Conservation (phyloP, 2,329 filamentous ascomycete species). For the Phoma sp. region DNA sequence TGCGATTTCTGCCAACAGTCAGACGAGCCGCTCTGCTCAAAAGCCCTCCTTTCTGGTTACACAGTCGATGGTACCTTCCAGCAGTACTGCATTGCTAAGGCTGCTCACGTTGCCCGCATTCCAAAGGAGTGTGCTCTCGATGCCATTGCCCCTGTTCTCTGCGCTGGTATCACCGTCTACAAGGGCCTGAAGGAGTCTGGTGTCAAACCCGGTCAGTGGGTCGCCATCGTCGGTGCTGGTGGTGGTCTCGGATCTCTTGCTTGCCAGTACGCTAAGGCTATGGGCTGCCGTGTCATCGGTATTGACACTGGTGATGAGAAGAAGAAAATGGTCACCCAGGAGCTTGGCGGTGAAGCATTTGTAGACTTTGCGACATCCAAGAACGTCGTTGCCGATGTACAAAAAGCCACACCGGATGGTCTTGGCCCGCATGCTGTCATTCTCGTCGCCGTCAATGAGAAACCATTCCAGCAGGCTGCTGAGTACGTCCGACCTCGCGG, state of each 20-base stretch:
- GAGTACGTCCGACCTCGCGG: constrained; percentile 86
- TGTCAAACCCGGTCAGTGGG: constrained; percentile 74
- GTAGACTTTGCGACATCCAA: constrained; percentile 81
- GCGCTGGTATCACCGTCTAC: constrained; percentile 88
- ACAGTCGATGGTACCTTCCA: constrained; percentile 94
- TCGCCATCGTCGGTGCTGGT: constrained; percentile 86
- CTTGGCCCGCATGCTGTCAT: constrained; percentile 88
- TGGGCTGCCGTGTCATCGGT: constrained; percentile 82
- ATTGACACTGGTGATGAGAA: constrained; percentile 88
- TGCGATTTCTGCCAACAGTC: constrained; percentile 83
- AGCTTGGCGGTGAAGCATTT: constrained; percentile 74
- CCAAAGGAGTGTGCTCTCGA: constrained; percentile 80
- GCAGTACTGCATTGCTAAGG: constrained; percentile 88
- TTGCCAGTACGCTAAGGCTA: constrained; percentile 87
- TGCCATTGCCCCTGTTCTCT: constrained; percentile 79
- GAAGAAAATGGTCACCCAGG: constrained; percentile 68
- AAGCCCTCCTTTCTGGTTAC: constrained; percentile 83
- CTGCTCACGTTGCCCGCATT: constrained; percentile 82
- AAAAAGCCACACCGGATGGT: constrained; percentile 79
- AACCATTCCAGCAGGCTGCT: constrained; percentile 93
- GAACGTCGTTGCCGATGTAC: constrained; percentile 84
- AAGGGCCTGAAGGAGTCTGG: constrained; percentile 89
- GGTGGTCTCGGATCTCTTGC: constrained; percentile 83
- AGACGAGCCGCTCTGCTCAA: constrained; percentile 83
- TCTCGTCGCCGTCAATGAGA: constrained; percentile 84